phyloP scores from a whole-genome alignment of 176 grass and related monocot species.

The Ensete glaucum region DNA sequence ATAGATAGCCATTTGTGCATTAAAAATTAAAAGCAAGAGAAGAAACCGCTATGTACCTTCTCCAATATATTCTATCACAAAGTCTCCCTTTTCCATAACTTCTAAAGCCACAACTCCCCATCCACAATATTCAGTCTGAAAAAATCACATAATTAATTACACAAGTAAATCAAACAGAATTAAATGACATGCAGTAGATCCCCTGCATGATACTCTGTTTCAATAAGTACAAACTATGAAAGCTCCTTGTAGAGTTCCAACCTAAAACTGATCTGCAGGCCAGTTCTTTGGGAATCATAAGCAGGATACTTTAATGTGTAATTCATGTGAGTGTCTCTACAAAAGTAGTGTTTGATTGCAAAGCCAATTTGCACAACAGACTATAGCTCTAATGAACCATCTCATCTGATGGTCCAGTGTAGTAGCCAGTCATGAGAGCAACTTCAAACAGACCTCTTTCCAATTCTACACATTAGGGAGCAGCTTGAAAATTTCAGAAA shows the following conservation, averaged over 20 bases:
- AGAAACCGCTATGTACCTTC: slow-evolving; percentile 54
- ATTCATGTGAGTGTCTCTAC: neutral
- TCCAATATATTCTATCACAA: slow-evolving; percentile 97
- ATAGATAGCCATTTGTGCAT: neutral
- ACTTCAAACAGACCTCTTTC: too few relatives aligned
- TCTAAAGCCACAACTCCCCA: slow-evolving; percentile 91
- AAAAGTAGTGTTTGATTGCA: neutral
- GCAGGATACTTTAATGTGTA: neutral
- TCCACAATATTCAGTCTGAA: slow-evolving; percentile 82
- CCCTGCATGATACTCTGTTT: neutral
- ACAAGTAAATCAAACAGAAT: neutral
- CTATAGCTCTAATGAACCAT: too few relatives aligned
- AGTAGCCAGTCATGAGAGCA: too few relatives aligned
- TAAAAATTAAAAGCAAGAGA: neutral
- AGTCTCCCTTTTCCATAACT: slow-evolving; percentile 75
- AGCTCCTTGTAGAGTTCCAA: neutral
- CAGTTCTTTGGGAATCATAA: neutral
- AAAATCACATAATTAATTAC: neutral
- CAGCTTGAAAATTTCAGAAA: too few relatives aligned
- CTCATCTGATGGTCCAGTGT: too few relatives aligned
- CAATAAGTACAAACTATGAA: neutral
- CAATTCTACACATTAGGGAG: too few relatives aligned
- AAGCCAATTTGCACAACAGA: too few relatives aligned
- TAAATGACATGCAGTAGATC: neutral
- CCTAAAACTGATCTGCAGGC: neutral